Evolutionary conservation across 768 basidiomycete species (phyloP), one percentile per base, ranked within the genome.

Genomic region (Boletus rubropictus): DNA sequence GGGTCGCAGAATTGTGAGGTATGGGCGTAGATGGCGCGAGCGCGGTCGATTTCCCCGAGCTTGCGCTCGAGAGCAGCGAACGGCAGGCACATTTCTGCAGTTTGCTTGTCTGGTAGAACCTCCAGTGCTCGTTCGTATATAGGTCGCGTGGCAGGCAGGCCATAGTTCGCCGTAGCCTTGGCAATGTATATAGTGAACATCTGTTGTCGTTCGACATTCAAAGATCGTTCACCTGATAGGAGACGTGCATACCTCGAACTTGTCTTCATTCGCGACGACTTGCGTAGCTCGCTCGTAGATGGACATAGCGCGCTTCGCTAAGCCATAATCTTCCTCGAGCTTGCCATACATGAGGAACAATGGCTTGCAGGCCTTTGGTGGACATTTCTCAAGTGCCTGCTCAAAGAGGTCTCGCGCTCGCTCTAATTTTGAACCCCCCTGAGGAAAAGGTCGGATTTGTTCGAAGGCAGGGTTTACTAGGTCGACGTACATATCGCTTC

Each of bases 1-100:
- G 95, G 95, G 63, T 98, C 95, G 66, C 95, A 99, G 78, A 99
- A 98, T 61, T 99, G 96, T 17, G 90, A 92, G 0, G 96, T 95
- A 62, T 98, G 95, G 2, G 93, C 95, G 57, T 95, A 98, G 55
- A 98, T 87, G 2, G 93, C 87, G 40, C 96, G 82, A 11, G 96
- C 96, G 21, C 96, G 80, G 70, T 99, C 96, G 66, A 99, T 98
- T 72, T 99, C 96, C 44, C 96, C 96, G 29, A 99, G 81, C 65
- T 99, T 99, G 56, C 95, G 85, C 67, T 99, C 96, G 58, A 99
- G 80, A 28, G 81, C 79, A 4, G 96, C 95, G 65, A 98, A 99
- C 37, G 93, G 89, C 18, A 97, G 75, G 65, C 94, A 97, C 91
- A 98, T 97, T 66, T 94, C 87, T 17, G 95, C 93, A 0, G 95